Conservation (phyloP, 352 stramenopile species). For the Phytophthora nicotianae region DNA sequence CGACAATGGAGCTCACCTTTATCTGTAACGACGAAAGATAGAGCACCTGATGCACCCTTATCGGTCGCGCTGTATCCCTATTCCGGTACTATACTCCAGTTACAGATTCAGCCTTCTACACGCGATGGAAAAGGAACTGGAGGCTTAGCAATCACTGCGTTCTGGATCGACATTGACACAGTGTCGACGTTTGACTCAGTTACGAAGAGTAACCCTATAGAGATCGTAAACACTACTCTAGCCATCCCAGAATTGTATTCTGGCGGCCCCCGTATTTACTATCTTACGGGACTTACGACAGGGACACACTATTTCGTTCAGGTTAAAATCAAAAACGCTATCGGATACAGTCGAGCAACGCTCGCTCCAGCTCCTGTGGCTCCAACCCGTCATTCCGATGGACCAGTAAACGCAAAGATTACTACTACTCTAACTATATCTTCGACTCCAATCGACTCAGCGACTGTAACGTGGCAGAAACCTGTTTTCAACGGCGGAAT, state of each 20-base stretch:
- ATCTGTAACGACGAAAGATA: conserved; percentile 82
- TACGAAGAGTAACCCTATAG: conserved; percentile 52
- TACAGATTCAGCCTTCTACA: conserved; percentile 76
- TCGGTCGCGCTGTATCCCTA: conserved; percentile 64
- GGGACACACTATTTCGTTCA: conserved; percentile 89
- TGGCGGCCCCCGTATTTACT: conserved; percentile 67
- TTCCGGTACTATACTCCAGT: conserved; percentile 62
- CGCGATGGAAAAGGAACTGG: conserved; percentile 64
- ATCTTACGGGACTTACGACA: conserved; percentile 71
- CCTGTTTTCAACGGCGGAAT: conserved; percentile 67
- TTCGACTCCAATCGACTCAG: conserved; percentile 54
- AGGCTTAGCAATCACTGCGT: conserved; percentile 56
- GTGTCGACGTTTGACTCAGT: conserved; percentile 78
- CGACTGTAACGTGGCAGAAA: conserved; percentile 79
- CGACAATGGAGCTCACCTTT: conserved; percentile 91
- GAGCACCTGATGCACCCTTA: conserved; percentile 77
- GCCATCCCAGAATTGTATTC: conserved; percentile 60
- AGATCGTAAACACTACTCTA: conserved; percentile 26
- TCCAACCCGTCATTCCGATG: conserved; percentile 51
- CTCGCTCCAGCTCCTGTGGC: conserved; percentile 63
- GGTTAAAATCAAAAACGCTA: conserved; percentile 74
- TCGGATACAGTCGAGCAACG: conserved; percentile 70
- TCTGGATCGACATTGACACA: conserved; percentile 75
- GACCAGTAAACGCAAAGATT: conserved; percentile 65
- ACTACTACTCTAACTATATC: conserved; percentile 52